Percentiles rank a stretch among this genome's conserved stretches.
phyloP scores from a whole-genome alignment of 495 filamentous ascomycete genomes.

The Collariella sp. region DNA sequence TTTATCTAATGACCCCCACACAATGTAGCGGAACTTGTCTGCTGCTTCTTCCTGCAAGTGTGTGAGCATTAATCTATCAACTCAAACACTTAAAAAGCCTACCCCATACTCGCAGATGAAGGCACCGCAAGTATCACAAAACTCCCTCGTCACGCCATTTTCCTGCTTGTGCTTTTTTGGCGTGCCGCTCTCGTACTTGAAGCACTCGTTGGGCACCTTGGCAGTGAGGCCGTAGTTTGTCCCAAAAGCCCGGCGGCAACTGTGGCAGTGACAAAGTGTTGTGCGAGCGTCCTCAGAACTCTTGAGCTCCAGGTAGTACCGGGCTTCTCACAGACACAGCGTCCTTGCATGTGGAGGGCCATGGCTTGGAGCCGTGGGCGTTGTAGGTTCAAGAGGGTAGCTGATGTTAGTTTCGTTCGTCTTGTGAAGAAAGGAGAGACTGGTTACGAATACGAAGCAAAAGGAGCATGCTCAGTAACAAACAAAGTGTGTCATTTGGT shows the following conservation, averaged over 20 bases:
- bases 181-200: constrained; percentile 16
- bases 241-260: constrained; percentile 57
- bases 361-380: background rate
- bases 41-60: constrained; percentile 41
- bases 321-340: constrained; percentile 16
- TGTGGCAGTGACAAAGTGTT: constrained; percentile 56
- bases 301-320: constrained; percentile 16
- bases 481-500: no score
- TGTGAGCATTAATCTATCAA: background rate
- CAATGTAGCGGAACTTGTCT: constrained; percentile 52
- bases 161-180: constrained; percentile 21
- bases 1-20: constrained; percentile 57
- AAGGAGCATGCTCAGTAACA: background rate
- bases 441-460: background rate
- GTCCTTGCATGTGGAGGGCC: constrained; percentile 14
- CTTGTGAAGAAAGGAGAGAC: background rate
- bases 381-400: background rate
- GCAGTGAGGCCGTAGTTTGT: constrained; percentile 55
- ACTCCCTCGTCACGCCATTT: constrained; percentile 42
- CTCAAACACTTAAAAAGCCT: constrained; percentile 5
- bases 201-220: constrained; percentile 36
- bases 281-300: constrained; percentile 43
- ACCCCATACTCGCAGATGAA: constrained; percentile 58
- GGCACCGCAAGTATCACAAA: constrained; percentile 54
- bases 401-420: background rate